Percentiles rank a stretch among this genome's conserved stretches.
These are phyloP conservation scores for Alternaria angustiovoidea DNA, from an alignment of 2,329 filamentous ascomycete species.

Conservation along the genomic window DNA sequence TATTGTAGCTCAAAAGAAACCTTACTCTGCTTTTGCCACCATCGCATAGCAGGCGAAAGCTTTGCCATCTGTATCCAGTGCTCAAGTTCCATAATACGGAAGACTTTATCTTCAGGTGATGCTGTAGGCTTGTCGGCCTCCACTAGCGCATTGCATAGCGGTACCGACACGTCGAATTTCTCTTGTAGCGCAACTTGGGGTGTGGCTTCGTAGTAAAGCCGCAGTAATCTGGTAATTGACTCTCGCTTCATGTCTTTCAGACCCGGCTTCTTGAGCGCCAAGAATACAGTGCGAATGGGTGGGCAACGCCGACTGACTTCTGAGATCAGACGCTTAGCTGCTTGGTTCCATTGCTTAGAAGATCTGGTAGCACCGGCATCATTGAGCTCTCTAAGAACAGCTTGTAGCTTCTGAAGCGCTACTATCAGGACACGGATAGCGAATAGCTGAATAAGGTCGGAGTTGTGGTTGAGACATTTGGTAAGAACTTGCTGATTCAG, in stretches of 20 bases:
- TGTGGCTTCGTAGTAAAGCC: constrained; percentile 83
- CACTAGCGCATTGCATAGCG: constrained; percentile 73
- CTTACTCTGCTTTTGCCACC: constrained; percentile 78
- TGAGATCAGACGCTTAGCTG: constrained; percentile 70
- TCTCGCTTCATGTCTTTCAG: constrained; percentile 79
- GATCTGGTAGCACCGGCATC: constrained; percentile 50
- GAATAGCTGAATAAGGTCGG: constrained; percentile 83
- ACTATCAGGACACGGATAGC: constrained; percentile 80
- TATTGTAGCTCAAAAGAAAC: neutral
- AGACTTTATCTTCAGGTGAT: constrained; percentile 58
- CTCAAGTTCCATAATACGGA: constrained; percentile 77
- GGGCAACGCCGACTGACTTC: constrained; percentile 83
- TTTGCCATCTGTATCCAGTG: constrained; percentile 82
- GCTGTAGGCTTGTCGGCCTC: constrained; percentile 59
- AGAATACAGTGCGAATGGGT: constrained; percentile 80
- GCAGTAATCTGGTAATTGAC: constrained; percentile 77
- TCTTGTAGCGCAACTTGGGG: constrained; percentile 82
- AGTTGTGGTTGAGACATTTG: constrained; percentile 79
- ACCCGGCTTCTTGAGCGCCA: constrained; percentile 74
- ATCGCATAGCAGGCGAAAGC: constrained; percentile 83
- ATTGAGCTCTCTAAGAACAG: constrained; percentile 68
- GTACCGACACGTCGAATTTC: constrained; percentile 85
- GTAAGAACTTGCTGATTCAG: constrained; percentile 81
- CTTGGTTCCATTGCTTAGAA: constrained; percentile 72
- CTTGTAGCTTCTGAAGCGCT: constrained; percentile 78